Base-by-base conservation (phyloP, 306 rosid species). In the Quercus bicolor region DNA sequence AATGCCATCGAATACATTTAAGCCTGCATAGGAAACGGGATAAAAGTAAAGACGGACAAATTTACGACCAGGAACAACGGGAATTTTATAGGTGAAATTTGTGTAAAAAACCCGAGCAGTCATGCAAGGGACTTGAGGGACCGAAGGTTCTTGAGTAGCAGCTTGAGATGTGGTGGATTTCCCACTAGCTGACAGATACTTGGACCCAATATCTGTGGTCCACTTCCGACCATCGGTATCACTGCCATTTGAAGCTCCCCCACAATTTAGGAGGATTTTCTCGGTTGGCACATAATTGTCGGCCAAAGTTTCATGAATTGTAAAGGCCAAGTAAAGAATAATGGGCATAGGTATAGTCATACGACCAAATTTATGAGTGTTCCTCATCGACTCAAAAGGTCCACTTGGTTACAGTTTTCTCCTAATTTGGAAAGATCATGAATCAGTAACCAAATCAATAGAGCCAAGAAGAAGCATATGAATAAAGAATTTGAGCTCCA, bases 11-110 rank as follows among this genome's bases (percentile, higher is more conserved):
- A 97, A 82, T 2, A 87, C 84, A 37, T 92, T 82, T 13, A 86
- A 86, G 6, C 86, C 83, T 0, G 53, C 15, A 56, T 90, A 94
- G 20, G 97, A 88, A 43, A 87, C 78, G 1, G 98, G 78, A 57
- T 94, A 94, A 51, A 94, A 94, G 86, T 87, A 90, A 26, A 94
- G 80, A 21, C 98, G 87, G 70, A 94, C 53, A 65, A 92, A 94
- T 11, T 85, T 89, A 70, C 97, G 88, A 31, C 97, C 97, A 0
- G 94, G 40, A 0, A 90, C 93, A 61, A 94, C 98, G 6, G 97
- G 93, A 37, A 94, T 86, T 52, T 73, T 75, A 73, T 94, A 94
- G 34, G 98, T 89, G 83, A 83, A 90, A 0, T 82, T 70, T 0
- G 92, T 86, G 13, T 1, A 82, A 7, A 89, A 92, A 40, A 94